phyloP scores from a whole-genome alignment of 352 stramenopile genomes.

The Globisporangium orthogonon region DNA sequence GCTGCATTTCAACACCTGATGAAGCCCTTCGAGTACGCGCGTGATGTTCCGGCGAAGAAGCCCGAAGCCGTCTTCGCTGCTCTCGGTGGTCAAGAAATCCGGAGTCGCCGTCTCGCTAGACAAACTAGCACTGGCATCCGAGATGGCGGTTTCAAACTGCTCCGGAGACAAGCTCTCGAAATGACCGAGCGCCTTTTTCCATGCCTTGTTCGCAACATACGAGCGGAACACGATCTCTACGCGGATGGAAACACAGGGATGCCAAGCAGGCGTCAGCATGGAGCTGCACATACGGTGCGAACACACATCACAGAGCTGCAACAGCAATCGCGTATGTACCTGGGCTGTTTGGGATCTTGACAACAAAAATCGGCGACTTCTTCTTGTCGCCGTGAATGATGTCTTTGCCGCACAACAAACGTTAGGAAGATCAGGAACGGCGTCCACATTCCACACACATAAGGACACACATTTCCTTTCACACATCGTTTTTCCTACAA shows the following conservation, averaged over 20 bases:
- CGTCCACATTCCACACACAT: background rate
- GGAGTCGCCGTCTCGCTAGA: conserved; percentile 6
- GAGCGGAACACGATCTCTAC: conserved; percentile 71
- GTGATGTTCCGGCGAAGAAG: conserved; percentile 64
- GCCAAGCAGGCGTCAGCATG: background rate
- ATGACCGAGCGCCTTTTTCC: conserved; percentile 73
- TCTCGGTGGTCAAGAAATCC: conserved; percentile 45
- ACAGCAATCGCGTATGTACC: conserved; percentile 18
- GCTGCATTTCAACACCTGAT: conserved; percentile 48
- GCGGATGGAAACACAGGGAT: background rate
- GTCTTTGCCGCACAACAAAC: conserved; percentile 21
- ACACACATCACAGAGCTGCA: background rate
- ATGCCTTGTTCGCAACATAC: conserved; percentile 72
- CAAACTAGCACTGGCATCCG: conserved; percentile 8
- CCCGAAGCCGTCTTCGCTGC: conserved; percentile 76
- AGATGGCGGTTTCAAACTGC: conserved; percentile 31
- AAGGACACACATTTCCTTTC: no score
- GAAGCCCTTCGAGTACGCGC: conserved; percentile 65
- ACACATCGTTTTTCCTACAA: background rate
- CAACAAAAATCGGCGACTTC: conserved; percentile 72
- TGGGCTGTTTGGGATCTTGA: conserved; percentile 47
- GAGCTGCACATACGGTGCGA: conserved; percentile 32
- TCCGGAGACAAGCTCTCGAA: conserved; percentile 55
- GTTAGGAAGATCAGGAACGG: background rate
- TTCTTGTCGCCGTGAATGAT: conserved; percentile 76